Evolutionary conservation across 2,329 filamentous ascomycete species (phyloP).

Genomic region (Fusarium sambucinum): DNA sequence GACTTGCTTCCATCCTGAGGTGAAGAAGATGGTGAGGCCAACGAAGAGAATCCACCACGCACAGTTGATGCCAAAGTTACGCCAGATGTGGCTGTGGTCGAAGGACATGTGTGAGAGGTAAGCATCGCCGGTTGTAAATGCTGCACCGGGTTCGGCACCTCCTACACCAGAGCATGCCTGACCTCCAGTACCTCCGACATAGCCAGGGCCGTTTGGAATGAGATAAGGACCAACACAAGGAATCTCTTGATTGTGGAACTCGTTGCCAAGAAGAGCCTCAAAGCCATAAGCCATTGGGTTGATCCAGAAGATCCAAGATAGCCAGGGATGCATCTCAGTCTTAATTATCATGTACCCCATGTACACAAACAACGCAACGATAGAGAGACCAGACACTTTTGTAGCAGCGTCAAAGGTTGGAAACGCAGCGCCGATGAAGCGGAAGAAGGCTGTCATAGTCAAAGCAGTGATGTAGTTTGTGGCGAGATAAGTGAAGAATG

Average conservation of each 20-base stretch:
- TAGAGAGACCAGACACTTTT: slow-evolving; percentile 64
- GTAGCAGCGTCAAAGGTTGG: slow-evolving; percentile 70
- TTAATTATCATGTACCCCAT: slow-evolving; percentile 73
- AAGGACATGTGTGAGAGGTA: slow-evolving; percentile 69
- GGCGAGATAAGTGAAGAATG: slow-evolving; percentile 73
- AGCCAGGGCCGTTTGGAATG: slow-evolving; percentile 63
- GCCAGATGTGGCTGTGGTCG: slow-evolving; percentile 65
- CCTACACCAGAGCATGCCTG: slow-evolving; percentile 69
- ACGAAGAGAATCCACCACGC: slow-evolving; percentile 72
- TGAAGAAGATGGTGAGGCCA: slow-evolving; percentile 68
- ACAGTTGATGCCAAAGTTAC: slow-evolving; percentile 72
- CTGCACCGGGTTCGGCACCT: slow-evolving; percentile 65
- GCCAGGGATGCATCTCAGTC: slow-evolving; percentile 72
- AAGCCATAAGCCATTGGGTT: slow-evolving; percentile 78
- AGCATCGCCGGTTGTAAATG: slow-evolving; percentile 65
- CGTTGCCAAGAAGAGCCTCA: slow-evolving; percentile 75
- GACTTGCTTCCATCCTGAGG: slow-evolving; percentile 65
- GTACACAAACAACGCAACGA: slow-evolving; percentile 69
- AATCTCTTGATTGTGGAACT: slow-evolving; percentile 71
- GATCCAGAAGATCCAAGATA: slow-evolving; percentile 73
- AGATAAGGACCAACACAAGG: slow-evolving; percentile 63
- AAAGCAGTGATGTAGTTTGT: slow-evolving; percentile 51
- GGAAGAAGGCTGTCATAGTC: slow-evolving; percentile 69
- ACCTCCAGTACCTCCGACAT: slow-evolving; percentile 53
- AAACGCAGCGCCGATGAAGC: slow-evolving; percentile 66